A percentile compares a stretch with the other conserved stretches of the same genome.
Evolutionary conservation across 257 asterid species (phyloP).

Genomic region (Ophiorrhiza pumila): DNA sequence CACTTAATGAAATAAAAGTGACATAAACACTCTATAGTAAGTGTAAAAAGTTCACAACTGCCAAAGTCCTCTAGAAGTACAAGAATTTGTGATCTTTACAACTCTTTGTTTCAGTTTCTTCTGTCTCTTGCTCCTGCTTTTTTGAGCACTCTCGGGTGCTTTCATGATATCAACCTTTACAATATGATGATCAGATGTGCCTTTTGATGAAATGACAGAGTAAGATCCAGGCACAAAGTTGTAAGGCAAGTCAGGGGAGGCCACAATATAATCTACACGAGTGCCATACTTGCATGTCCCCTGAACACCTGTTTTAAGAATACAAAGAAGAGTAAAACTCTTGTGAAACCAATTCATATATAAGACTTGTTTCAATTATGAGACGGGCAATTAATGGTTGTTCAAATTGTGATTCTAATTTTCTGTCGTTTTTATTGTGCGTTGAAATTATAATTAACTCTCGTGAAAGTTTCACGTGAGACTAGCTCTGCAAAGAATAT

Average conservation of each 20-base stretch:
- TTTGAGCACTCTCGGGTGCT: constrained; percentile 27
- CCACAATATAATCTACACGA: constrained; percentile 76
- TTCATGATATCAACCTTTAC: constrained; percentile 72
- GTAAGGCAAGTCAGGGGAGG: constrained; percentile 50
- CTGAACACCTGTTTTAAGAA: constrained; percentile 59
- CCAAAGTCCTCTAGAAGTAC: constrained; percentile 41
- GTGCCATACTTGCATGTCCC: constrained; percentile 97
- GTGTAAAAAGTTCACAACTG: constrained; percentile 1
- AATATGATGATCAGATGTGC: constrained; percentile 91
- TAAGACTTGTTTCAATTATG: no score
- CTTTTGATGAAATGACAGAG: constrained; percentile 83
- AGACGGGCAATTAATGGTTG: no score
- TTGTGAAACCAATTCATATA: no score
- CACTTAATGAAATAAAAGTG: no score
- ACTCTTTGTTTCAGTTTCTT: constrained; percentile 37
- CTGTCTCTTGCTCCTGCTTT: constrained; percentile 20
- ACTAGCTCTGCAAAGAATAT: no score
- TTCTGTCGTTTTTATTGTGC: no score
- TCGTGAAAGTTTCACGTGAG: no score
- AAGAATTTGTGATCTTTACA: constrained; percentile 38
- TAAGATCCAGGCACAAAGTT: constrained; percentile 79
- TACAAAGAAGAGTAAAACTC: no score
- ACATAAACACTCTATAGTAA: neutral
- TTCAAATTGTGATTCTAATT: no score
- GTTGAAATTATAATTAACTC: no score